A percentile compares a stretch with the other conserved stretches of the same genome.
phyloP scores from a whole-genome alignment of 306 rosid species.

The Quercus cerris region DNA sequence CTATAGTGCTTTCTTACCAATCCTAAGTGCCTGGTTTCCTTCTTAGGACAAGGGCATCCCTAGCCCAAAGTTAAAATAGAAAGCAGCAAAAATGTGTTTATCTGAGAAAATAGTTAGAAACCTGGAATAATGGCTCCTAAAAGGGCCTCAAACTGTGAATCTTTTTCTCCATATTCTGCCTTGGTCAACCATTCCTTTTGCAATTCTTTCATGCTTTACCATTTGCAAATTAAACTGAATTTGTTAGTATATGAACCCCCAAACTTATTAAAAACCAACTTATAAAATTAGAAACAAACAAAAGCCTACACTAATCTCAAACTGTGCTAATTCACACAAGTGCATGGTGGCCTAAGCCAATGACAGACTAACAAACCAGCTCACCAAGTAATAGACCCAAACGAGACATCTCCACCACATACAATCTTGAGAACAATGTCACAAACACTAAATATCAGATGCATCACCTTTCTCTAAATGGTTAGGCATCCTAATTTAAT shows the following conservation, averaged over 20 bases:
- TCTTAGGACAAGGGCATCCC: no score
- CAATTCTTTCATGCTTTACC: neutral
- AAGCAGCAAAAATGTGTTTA: neutral
- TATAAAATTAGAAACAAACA: neutral
- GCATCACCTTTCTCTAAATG: neutral
- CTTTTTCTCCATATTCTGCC: neutral
- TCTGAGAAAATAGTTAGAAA: neutral
- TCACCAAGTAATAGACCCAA: neutral
- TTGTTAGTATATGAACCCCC: neutral
- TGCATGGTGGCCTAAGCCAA: neutral
- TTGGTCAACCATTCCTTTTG: neutral
- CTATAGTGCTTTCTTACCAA: no score
- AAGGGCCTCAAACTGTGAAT: neutral
- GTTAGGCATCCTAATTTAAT: neutral
- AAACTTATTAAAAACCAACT: neutral
- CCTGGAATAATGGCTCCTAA: neutral
- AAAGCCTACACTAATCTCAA: neutral
- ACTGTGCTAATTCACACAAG: neutral
- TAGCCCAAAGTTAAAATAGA: neutral
- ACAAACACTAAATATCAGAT: neutral
- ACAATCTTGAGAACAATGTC: neutral
- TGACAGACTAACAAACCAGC: neutral
- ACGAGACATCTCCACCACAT: neutral
- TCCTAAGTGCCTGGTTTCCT: no score
- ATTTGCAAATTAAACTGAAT: neutral